A percentile compares a stretch with the other conserved stretches of the same genome.
Evolutionary conservation across 441 rosid species (phyloP).

Genomic region (Pelargonium fulgidum): DNA sequence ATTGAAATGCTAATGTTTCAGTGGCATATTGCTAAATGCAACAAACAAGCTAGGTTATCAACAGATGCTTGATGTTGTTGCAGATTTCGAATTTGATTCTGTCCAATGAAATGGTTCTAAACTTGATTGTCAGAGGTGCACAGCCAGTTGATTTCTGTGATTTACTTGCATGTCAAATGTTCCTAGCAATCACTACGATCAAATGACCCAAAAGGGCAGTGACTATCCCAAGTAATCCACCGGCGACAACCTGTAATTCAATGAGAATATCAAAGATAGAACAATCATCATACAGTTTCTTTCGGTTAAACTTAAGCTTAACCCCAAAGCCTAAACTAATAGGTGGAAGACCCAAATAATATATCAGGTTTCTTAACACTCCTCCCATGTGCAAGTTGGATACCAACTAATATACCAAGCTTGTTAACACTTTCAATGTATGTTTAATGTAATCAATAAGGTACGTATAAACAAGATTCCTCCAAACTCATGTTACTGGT

Average conservation of each 20-base stretch:
- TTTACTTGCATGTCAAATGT: conserved; percentile 19
- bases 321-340: not conserved
- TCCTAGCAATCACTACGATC: conserved; percentile 26
- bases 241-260: conserved; percentile 64
- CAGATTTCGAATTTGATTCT: not conserved
- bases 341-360: too few species aligned
- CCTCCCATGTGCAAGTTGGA: too few species aligned
- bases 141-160: conserved; percentile 9
- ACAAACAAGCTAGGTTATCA: conserved; percentile 13
- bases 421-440: too few species aligned
- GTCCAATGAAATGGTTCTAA: too few species aligned
- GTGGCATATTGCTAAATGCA: conserved; percentile 18
- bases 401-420: too few species aligned
- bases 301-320: not conserved
- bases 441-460: too few species aligned
- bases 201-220: conserved; percentile 50
- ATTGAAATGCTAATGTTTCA: conserved; percentile 15
- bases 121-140: conserved; percentile 2
- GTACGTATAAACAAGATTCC: too few species aligned
- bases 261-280: conserved; percentile 12
- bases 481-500: too few species aligned
- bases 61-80: conserved; percentile 8
- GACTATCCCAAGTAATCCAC: conserved; percentile 59
- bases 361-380: too few species aligned
- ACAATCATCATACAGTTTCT: not conserved